phyloP scores from a whole-genome alignment of 148 eudicot species.

The Hydrangea macrophylla region DNA sequence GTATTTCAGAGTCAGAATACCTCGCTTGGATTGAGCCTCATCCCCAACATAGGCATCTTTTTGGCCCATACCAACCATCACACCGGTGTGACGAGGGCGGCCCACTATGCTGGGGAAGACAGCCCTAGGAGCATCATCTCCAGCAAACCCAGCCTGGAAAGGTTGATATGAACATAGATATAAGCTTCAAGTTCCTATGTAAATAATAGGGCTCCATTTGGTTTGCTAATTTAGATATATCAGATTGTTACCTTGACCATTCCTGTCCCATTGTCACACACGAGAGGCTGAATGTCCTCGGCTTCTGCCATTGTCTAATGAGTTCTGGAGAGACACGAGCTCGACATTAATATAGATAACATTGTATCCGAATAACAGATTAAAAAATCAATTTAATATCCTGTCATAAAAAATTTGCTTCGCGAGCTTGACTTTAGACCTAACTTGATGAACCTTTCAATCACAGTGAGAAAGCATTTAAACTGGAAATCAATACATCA shows the following conservation, averaged over 20 bases:
- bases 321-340: slow-evolving; percentile 1
- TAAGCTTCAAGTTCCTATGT: no score
- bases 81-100: slow-evolving; percentile 80
- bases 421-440: background rate
- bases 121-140: slow-evolving; percentile 86
- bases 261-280: slow-evolving; percentile 45
- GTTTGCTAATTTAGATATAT: no score
- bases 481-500: no score
- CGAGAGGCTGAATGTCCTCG: slow-evolving; percentile 45
- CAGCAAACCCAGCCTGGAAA: slow-evolving; percentile 75
- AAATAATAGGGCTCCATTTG: no score
- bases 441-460: background rate
- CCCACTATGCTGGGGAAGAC: slow-evolving; percentile 83
- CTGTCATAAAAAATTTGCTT: background rate
- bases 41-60: slow-evolving; percentile 85
- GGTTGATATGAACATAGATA: no score
- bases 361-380: background rate
- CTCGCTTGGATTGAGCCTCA: slow-evolving; percentile 78
- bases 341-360: background rate
- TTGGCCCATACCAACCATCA: slow-evolving; percentile 88
- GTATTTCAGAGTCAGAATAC: slow-evolving; percentile 67
- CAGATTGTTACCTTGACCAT: slow-evolving; percentile 35
- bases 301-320: slow-evolving; percentile 32
- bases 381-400: background rate
- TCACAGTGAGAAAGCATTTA: no score